Conservation (phyloP, 176 grass and related monocot genomes). For the Cenchrus purpureus region DNA sequence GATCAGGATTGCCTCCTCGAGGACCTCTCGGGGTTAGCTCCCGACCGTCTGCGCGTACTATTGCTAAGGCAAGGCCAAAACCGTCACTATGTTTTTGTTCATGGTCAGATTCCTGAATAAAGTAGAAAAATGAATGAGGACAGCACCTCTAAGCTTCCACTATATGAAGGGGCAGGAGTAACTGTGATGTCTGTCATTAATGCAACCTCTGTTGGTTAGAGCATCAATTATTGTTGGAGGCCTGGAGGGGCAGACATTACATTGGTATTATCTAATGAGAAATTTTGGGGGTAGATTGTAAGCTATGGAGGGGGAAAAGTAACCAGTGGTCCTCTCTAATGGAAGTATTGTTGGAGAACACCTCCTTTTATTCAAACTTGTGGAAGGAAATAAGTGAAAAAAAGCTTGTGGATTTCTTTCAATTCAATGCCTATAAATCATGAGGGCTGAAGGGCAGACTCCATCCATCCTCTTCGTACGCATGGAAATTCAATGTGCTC, state of each 20-base stretch:
- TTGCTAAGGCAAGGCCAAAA: slow-evolving; percentile 98
- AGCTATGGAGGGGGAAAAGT: slow-evolving; percentile 31
- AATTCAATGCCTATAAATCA: slow-evolving; percentile 34
- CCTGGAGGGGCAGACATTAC: slow-evolving; percentile 37
- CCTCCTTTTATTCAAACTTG: slow-evolving; percentile 27
- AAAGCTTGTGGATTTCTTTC: slow-evolving; percentile 43
- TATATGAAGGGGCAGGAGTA: slow-evolving; percentile 43
- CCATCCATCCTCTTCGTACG: slow-evolving; percentile 4
- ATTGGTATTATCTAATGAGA: slow-evolving; percentile 38
- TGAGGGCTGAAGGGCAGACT: slow-evolving; percentile 23
- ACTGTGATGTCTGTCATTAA: slow-evolving; percentile 19
- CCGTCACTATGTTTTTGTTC: slow-evolving; percentile 67
- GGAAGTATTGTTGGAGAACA: slow-evolving; percentile 34
- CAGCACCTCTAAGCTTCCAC: slow-evolving; percentile 29
- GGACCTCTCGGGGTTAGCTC: slow-evolving; percentile 85
- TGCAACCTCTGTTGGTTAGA: slow-evolving; percentile 42
- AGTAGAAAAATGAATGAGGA: slow-evolving; percentile 58
- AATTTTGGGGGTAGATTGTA: slow-evolving; percentile 13
- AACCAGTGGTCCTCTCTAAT: slow-evolving; percentile 37
- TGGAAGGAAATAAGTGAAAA: slow-evolving; percentile 36
- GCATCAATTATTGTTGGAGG: slow-evolving; percentile 32
- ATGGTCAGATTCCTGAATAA: slow-evolving; percentile 64
- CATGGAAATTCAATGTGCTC: slow-evolving; percentile 28
- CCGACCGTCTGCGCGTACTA: slow-evolving; percentile 73
- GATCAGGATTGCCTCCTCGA: slow-evolving; percentile 63